These are phyloP conservation scores for Pleurotus eryngii DNA, from an alignment of 768 basidiomycete genomes.

Conservation along the genomic window DNA sequence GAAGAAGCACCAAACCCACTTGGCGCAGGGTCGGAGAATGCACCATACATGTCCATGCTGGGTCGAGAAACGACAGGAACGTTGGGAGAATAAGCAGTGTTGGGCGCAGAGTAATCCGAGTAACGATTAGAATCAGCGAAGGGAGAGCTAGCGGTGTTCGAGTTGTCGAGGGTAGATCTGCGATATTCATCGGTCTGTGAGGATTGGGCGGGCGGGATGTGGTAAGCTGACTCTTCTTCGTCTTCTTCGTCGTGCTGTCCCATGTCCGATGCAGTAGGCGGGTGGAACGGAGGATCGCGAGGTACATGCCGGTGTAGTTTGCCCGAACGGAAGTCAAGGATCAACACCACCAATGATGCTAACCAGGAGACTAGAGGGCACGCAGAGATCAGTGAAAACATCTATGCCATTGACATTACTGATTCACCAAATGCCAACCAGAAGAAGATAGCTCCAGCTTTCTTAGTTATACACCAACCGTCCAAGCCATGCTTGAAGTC, in stretches of 20 bases:
- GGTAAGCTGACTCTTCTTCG: constrained; percentile 52
- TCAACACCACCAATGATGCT: constrained; percentile 59
- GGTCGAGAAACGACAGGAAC: constrained; percentile 41
- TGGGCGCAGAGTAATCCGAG: constrained; percentile 30
- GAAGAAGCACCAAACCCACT: constrained; percentile 57
- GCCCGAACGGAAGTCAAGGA: constrained; percentile 77
- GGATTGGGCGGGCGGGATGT: constrained; percentile 38
- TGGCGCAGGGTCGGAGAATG: constrained; percentile 86
- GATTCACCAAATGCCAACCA: constrained; percentile 78
- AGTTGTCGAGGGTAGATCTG: constrained; percentile 25
- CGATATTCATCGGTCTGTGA: constrained; percentile 11
- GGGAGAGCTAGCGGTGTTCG: constrained; percentile 33
- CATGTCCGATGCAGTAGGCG: constrained; percentile 42
- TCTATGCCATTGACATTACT: not conserved
- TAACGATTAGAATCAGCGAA: constrained; percentile 57
- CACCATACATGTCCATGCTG: constrained; percentile 87
- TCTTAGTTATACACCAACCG: constrained; percentile 91
- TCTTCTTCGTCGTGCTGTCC: constrained; percentile 54
- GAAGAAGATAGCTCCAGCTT: constrained; percentile 85
- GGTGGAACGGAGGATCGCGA: constrained; percentile 79
- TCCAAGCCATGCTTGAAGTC: constrained; percentile 65
- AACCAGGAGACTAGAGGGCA: constrained; percentile 64
- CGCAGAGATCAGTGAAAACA: not conserved
- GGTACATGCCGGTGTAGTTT: constrained; percentile 44
- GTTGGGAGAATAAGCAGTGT: constrained; percentile 22